phyloP scores from a whole-genome alignment of 192 early-diverging fungal species.

The Entophlyctis helioformis region DNA sequence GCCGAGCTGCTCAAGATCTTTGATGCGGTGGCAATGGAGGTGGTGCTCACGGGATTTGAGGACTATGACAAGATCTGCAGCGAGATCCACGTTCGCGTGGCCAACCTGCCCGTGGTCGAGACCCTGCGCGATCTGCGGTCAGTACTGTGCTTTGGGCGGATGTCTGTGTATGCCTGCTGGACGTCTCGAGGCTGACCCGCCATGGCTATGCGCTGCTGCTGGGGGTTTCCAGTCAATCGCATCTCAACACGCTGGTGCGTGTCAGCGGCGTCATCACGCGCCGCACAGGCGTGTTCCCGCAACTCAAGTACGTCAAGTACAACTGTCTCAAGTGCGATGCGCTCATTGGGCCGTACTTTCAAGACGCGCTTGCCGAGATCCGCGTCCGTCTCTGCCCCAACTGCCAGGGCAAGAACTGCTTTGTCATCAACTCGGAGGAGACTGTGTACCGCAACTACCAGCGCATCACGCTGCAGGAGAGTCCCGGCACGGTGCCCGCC shows the following conservation, averaged over 20 bases:
- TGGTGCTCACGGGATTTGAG: slow-evolving; percentile 75
- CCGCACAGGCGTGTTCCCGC: slow-evolving; percentile 91
- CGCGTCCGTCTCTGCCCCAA: slow-evolving; percentile 69
- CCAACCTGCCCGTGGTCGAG: slow-evolving; percentile 71
- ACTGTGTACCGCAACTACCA: slow-evolving; percentile 98
- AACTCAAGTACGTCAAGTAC: slow-evolving; percentile 93
- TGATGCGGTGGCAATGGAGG: slow-evolving; percentile 87
- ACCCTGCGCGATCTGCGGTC: slow-evolving; percentile 75
- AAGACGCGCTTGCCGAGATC: slow-evolving; percentile 82
- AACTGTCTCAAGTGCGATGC: slow-evolving; percentile 89
- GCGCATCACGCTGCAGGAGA: slow-evolving; percentile 89
- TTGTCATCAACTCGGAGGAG: slow-evolving; percentile 83
- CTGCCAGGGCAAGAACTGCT: slow-evolving; percentile 88
- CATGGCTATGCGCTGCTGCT: too few species aligned
- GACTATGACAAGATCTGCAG: slow-evolving; percentile 81
- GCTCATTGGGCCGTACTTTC: slow-evolving; percentile 84
- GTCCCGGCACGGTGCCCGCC: slow-evolving; percentile 86
- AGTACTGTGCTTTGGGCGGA: too few species aligned
- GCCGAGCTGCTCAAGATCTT: slow-evolving; percentile 80
- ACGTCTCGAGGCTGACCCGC: too few species aligned
- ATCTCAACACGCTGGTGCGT: slow-evolving; percentile 85
- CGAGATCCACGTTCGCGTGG: slow-evolving; percentile 92
- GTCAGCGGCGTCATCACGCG: slow-evolving; percentile 87
- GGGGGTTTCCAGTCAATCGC: slow-evolving; percentile 68
- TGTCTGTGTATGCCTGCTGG: too few species aligned